Base-by-base conservation (phyloP, 2,329 filamentous ascomycete species). In the Colletotrichum trifolii region DNA sequence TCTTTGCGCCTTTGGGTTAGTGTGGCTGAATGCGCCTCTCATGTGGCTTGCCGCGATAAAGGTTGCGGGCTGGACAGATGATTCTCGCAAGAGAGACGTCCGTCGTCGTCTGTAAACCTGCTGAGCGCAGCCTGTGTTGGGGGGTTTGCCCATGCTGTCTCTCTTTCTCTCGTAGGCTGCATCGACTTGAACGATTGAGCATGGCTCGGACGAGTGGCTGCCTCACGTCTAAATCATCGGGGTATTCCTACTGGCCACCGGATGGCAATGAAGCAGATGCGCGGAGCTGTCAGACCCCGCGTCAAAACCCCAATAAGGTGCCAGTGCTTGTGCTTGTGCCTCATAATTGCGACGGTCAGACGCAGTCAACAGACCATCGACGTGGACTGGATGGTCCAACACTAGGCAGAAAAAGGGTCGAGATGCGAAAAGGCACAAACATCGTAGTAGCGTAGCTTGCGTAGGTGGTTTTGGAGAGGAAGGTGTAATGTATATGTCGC, bases 321-420 rank as follows among this genome's bases (percentile, higher is more conserved):
- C 25, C 25, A 25, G 25, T 25, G 25, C 25, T 25, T 25, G 25
- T 25, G 25, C 25, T 25, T 25, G 38, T 33, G n/a, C 4, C 11
- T 15, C 6, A 8, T 54, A 15, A 46, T 34, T 43, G 43, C 34
- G 55, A 48, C 48, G 15, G 48, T 12, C n/a, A 13, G 53, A 15
- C 34, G 42, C 13, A 43, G 54, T 42, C 11, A 4, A 25, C 39
- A 25, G 35, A 36, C 33, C 17, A 12, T 34, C 33, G 12, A 4
- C 13, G 38, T 34, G 55, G 46, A 42, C 40, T 48, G 8, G 9
- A 36, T n/a, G 15, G 17, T 53, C 25, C 34, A 47, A 40, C 47
- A 62, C 58, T 57, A 48, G 36, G 47, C 63, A 47, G 36, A 38
- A 66, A 43, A 10, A 48, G 59, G 63, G 33, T 39, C 17, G 17